Conservation (phyloP, 2,329 filamentous ascomycete species). For the Aspergillus udagawae region DNA sequence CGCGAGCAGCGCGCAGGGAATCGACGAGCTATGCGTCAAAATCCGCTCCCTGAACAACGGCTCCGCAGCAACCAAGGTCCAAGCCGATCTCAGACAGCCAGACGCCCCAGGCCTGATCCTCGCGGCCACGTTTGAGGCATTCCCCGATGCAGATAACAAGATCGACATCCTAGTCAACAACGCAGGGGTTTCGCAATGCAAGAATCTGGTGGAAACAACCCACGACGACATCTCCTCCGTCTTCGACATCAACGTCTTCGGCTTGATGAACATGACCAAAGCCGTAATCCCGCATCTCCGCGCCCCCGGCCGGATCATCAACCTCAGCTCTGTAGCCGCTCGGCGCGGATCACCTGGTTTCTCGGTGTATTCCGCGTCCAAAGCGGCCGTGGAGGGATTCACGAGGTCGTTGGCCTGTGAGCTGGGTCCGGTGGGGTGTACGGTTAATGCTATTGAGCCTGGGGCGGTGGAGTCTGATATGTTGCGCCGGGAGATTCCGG, state of each 20-base stretch:
- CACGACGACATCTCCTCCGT: background rate
- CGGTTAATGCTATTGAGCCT: conserved; percentile 5
- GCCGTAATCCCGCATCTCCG: conserved; percentile 3
- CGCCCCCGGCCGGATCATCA: conserved; percentile 6
- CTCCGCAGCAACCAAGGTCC: background rate
- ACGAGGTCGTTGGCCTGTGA: conserved; percentile 5
- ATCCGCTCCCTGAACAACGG: background rate
- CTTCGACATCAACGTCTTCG: conserved; percentile 8
- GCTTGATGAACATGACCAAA: conserved; percentile 2
- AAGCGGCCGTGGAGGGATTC: conserved; percentile 6
- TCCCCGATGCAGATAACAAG: background rate
- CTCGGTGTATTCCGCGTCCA: conserved; percentile 1
- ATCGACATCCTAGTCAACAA: conserved; percentile 10
- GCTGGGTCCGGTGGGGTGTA: background rate
- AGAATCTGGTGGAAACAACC: background rate
- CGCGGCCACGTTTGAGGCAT: background rate
- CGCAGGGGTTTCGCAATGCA: background rate
- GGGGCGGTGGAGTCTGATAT: conserved; percentile 1
- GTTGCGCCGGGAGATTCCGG: background rate
- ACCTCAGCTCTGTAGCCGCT: background rate
- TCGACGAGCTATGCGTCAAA: background rate
- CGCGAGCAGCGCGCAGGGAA: background rate
- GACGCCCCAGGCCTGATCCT: background rate
- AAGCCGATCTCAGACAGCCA: background rate
- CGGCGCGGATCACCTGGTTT: background rate